These are phyloP conservation scores for barley (Hordeum vulgare) DNA, from an alignment of 176 grass and related monocot genomes.

Conservation along the genomic window DNA sequence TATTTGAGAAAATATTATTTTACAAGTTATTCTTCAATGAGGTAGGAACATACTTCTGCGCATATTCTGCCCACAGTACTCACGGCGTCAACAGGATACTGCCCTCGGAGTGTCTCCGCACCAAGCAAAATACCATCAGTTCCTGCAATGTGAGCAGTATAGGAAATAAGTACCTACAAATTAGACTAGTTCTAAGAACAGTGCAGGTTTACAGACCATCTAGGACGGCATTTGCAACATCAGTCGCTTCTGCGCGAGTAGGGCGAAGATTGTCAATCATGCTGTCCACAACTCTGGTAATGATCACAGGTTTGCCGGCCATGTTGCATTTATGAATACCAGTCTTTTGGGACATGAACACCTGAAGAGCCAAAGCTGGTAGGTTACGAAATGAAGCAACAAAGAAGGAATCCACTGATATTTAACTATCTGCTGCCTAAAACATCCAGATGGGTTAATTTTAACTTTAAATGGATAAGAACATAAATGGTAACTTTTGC, in stretches of 20 bases:
- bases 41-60: slow-evolving; percentile 63
- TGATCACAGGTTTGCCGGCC: slow-evolving; percentile 81
- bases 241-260: slow-evolving; percentile 95
- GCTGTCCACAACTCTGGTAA: slow-evolving; percentile 94
- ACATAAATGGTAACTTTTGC: background rate
- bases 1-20: background rate
- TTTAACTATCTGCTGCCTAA: background rate
- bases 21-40: slow-evolving; percentile 4
- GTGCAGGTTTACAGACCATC: slow-evolving; percentile 52
- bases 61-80: slow-evolving; percentile 92
- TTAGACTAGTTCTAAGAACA: background rate
- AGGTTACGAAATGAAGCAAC: slow-evolving; percentile 13
- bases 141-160: slow-evolving; percentile 39
- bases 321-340: slow-evolving; percentile 83
- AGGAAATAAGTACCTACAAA: background rate
- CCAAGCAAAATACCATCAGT: slow-evolving; percentile 97
- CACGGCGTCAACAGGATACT: slow-evolving; percentile 88
- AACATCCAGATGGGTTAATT: background rate
- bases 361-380: slow-evolving; percentile 48
- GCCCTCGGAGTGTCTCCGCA: slow-evolving; percentile 87
- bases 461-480: background rate
- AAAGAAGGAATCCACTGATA: background rate
- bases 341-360: slow-evolving; percentile 88
- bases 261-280: slow-evolving; percentile 97
- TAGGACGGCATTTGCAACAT: slow-evolving; percentile 95